These are phyloP conservation scores for Ophiostoma perfectum DNA, from an alignment of 2,329 filamentous ascomycete species.

Conservation along the genomic window DNA sequence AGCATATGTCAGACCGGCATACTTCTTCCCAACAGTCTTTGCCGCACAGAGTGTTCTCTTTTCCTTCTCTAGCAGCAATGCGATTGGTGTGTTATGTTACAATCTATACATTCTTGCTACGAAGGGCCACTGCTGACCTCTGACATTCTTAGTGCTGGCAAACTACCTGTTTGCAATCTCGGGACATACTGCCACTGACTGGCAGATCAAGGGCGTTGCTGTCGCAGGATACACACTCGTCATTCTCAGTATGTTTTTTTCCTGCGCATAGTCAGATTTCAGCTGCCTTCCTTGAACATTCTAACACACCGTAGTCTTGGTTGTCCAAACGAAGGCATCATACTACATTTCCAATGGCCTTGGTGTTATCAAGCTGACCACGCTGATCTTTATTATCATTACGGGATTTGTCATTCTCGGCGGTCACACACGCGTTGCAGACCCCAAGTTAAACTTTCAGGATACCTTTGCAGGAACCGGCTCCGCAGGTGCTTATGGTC, in stretches of 20 bases:
- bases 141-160: constrained; percentile 46
- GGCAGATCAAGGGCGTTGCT: constrained; percentile 63
- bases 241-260: constrained; percentile 42
- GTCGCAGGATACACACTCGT: constrained; percentile 58
- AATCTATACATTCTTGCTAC: too few relatives aligned
- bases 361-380: constrained; percentile 53
- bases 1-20: constrained; percentile 58
- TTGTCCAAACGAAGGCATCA: constrained; percentile 49
- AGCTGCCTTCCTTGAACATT: too few relatives aligned
- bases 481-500: constrained; percentile 35
- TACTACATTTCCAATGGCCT: constrained; percentile 50
- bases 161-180: constrained; percentile 57
- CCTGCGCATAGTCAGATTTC: too few relatives aligned
- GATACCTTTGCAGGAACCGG: constrained; percentile 49
- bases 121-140: not conserved
- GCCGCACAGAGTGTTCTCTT: constrained; percentile 59
- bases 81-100: constrained; percentile 40
- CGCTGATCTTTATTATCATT: constrained; percentile 52
- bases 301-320: not conserved
- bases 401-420: constrained; percentile 56
- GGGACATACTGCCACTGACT: constrained; percentile 46
- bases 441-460: constrained; percentile 51
- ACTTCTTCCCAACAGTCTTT: constrained; percentile 59
- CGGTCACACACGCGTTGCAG: constrained; percentile 43
- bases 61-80: constrained; percentile 62